phyloP scores from a whole-genome alignment of 176 grass and related monocot species.

The Lolium perenne region DNA sequence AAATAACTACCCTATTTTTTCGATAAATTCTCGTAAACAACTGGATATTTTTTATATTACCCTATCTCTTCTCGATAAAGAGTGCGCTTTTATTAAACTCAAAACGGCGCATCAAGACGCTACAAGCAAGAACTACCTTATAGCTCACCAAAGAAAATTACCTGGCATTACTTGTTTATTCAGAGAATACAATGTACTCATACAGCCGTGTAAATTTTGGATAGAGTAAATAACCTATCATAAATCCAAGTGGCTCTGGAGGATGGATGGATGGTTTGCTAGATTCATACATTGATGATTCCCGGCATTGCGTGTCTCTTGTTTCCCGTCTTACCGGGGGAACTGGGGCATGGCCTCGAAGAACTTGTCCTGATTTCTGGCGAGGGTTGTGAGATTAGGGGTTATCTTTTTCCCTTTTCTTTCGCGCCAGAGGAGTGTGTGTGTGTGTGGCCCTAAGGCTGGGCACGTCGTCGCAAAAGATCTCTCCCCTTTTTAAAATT shows the following conservation, averaged over 20 bases:
- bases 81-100: too few species aligned
- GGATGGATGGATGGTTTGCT: too few species aligned
- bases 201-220: neutral
- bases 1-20: too few species aligned
- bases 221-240: neutral
- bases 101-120: too few species aligned
- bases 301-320: neutral
- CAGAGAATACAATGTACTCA: neutral
- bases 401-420: neutral
- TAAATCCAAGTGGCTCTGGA: neutral
- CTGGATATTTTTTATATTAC: too few species aligned
- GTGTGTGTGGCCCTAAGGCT: neutral
- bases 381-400: neutral
- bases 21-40: too few species aligned
- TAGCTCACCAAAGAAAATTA: neutral
- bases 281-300: conserved; percentile 12
- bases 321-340: neutral
- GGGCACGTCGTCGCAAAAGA: neutral
- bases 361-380: neutral
- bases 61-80: too few species aligned
- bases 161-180: neutral
- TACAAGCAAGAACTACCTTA: too few species aligned
- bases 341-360: neutral
- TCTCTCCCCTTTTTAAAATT: neutral
- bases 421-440: neutral